Evolutionary conservation across 257 asterid species (phyloP), one percentile per base, ranked within the genome.

Genomic region (Rhazya stricta): DNA sequence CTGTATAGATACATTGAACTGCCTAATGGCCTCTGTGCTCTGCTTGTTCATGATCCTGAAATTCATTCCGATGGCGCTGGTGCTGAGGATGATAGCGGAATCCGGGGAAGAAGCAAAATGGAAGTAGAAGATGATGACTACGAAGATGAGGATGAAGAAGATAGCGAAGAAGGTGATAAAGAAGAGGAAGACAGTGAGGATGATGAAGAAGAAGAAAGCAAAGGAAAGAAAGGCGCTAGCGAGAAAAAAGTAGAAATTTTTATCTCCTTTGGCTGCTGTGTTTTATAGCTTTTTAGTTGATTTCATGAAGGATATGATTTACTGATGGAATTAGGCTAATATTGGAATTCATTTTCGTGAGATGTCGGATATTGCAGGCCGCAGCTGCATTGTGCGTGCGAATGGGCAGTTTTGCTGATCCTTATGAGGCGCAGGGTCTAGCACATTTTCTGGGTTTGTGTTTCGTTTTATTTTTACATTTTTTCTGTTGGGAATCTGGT

Each of bases 321-420:
- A 29, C 8, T 0, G 19, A 39, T 11, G 37, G 65, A 60, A 15
- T 29, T 12, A 27, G 41, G 12, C 2, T 9, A 48, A 23, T 37
- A 41, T 46, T 75, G 70, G 25, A 15, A 30, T 39, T 71, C 29
- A 42, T 50, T 13, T 48, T 66, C 30, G 72, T 34, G 36, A 48
- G 66, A 43, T 62, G 12, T 79, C 79, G 78, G 45, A 37, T 75
- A 73, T 78, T 72, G 81, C 84, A 95, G 99, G 98, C 96, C n/a
- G 99, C 99, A 9, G 99, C 98, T 7, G 99, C 99, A 79, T 78
- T 92, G 90, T 92, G 93, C 73, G 99, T 95, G 12, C 94, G 96
- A 76, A 86, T 87, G 88, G 99, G 99, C 69, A 95, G 99, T 83
- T 91, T 95, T 79, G 75, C 86, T 72, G 99, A 95, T 87, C 99